Evolutionary conservation across 441 rosid genomes (phyloP), one percentile per base, ranked within the genome.

Genomic region (Brassica balearica): DNA sequence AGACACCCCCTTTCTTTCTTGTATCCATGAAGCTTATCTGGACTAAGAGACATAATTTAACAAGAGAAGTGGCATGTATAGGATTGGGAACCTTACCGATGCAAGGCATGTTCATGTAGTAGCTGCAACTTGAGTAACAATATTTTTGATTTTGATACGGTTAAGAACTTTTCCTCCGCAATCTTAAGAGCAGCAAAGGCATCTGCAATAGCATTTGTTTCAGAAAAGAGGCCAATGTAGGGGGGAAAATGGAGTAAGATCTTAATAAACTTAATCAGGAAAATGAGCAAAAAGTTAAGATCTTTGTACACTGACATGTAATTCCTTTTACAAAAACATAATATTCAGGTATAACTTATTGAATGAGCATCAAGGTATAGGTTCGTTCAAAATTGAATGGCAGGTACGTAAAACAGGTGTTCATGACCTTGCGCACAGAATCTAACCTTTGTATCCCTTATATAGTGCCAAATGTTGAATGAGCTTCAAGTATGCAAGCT

Each of bases 31-130:
- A 41, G 61, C 23, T 58, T 12, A 25, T 36, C 10, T 6, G 64
- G 72, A 62, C 14, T 15, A 23, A 27, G 53, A 32, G 17, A 36
- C 27, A 58, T 41, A 9, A 27, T 60, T 58, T 32, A 36, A 69
- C 53, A 34, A 58, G 62, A 71, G 74, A 71, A 77, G 60, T 59
- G 19, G 62, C 38, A 71, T 58, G 55, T 53, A 65, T 73, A 46
- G 65, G 68, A 55, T 64, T 7, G 10, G 71, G 60, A 78, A 74
- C 81, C 74, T 84, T 74, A 94, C 99, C 91, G 84, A 82, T 96
- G 98, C 79, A 96, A 90, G 80, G 99, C 91, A 76, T 75, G 86
- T 77, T 94, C 97, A 76, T 94, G 99, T 69, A 94, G 91, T 83
- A 96, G 83, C 86, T 92, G 99, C 88, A 96, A 78, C 86, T 96